These are phyloP conservation scores for Fusarium beomiforme DNA, from an alignment of 2,329 filamentous ascomycete genomes.

Conservation along the genomic window DNA sequence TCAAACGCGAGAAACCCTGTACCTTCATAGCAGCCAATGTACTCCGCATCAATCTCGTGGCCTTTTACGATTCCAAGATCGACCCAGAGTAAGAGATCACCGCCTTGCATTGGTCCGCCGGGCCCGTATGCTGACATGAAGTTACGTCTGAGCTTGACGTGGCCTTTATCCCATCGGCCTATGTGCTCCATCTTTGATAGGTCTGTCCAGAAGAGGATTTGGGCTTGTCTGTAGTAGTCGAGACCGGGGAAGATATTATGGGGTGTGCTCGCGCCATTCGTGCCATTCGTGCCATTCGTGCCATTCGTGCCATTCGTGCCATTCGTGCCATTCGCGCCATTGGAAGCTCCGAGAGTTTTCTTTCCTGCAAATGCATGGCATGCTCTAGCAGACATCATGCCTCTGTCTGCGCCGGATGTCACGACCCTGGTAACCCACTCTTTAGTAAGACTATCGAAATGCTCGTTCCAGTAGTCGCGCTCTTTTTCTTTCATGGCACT, in stretches of 20 bases:
- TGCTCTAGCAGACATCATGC: not conserved
- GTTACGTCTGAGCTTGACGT: constrained; percentile 19
- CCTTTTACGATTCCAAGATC: constrained; percentile 26
- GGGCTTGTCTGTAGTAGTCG: constrained; percentile 17
- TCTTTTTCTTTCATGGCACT: not conserved
- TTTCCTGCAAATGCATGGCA: constrained; percentile 1
- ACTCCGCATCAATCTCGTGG: constrained; percentile 27
- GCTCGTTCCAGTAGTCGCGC: not conserved
- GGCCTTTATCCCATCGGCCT: constrained; percentile 27
- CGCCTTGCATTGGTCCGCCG: constrained; percentile 8
- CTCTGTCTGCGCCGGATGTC: not conserved
- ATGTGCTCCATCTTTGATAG: constrained; percentile 28
- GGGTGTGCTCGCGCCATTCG: too few species aligned
- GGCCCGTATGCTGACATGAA: constrained; percentile 25
- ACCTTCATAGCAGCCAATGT: constrained; percentile 24
- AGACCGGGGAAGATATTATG: constrained; percentile 1
- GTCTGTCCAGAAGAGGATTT: constrained; percentile 29
- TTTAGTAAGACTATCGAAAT: not conserved
- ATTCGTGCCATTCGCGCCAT: not conserved
- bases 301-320: not conserved
- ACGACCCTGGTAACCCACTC: not conserved
- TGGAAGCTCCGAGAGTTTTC: not conserved
- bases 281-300: not conserved
- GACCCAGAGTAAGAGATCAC: constrained; percentile 29
- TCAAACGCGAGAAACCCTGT: constrained; percentile 28